These are phyloP conservation scores for Prunus mira DNA, from an alignment of 306 rosid species.

Conservation along the genomic window DNA sequence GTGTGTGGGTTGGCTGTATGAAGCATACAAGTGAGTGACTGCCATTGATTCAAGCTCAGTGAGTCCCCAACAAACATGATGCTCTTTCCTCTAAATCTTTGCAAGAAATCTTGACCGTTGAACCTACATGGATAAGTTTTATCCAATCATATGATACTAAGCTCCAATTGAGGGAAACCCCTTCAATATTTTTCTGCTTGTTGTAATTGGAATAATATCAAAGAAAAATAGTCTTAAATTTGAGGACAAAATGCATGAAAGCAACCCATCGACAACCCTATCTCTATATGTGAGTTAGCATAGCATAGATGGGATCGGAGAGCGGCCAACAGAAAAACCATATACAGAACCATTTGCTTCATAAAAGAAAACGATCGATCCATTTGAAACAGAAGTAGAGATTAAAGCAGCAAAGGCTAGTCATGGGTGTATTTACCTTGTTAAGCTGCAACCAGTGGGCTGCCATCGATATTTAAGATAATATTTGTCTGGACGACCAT, in stretches of 20 bases:
- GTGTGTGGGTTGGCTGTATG: conserved; percentile 35
- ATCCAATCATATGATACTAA: no score
- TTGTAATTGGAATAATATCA: no score
- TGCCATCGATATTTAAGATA: conserved; percentile 29
- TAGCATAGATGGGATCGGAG: no score
- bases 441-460: conserved; percentile 5
- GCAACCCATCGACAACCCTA: background rate
- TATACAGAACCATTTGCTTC: no score
- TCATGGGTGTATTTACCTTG: background rate
- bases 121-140: conserved; percentile 28
- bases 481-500: conserved; percentile 18
- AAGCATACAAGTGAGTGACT: conserved; percentile 47
- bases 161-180: no score
- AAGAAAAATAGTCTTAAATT: no score
- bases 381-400: no score
- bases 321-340: no score
- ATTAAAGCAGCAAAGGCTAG: background rate
- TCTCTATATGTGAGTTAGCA: no score
- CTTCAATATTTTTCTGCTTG: no score
- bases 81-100: conserved; percentile 20
- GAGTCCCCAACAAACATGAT: conserved; percentile 29
- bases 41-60: conserved; percentile 29
- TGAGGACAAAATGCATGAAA: no score
- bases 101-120: conserved; percentile 43
- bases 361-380: no score